Evolutionary conservation across 2,329 filamentous ascomycete species (phyloP), one percentile per base, ranked within the genome.

Genomic region (Simplicillium aogashimaense): DNA sequence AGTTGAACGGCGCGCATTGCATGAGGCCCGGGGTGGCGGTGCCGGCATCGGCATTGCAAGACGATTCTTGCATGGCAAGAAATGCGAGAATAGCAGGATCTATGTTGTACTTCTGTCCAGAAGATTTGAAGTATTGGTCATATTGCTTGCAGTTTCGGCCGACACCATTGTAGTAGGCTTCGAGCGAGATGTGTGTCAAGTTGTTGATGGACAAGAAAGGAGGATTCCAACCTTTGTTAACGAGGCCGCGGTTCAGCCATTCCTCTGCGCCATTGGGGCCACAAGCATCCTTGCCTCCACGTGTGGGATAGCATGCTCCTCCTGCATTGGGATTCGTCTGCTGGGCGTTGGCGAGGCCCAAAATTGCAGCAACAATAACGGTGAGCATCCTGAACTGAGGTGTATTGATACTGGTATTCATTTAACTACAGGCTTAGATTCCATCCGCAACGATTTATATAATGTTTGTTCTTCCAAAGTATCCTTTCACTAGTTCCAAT

Each of bases 1-100:
- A 61, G 45, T 60, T 60, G 17, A 41, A 48, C 35, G 57, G 56
- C n/a, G 50, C 53, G 15, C 59, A 58, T 45, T 59, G 58, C 55
- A 60, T 61, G 17, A 61, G 45, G 6, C 59, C 58, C 1, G 58
- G 57, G 6, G 58, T 61, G 3, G 53, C 50, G 0, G 53, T 54
- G n/a, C 56, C 55, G 2, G 50, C 55, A 36, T 57, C 44, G 20
- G 57, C 54, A 39, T 59, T 57, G 52, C 58, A 62, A 14, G 51
- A 56, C 7, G 55, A 58, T 45, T 60, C 58, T 40, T 60, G 58
- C 54, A 59, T 58, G 18, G 58, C 56, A 37, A 61, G 51, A 39
- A 59, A 55, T 35, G 59, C 58, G 2, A 60, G 50, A 35, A 60
- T 51, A 14, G 55, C 58, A 4, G 55, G 55, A 38, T 58, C 53